These are phyloP conservation scores for Colletotrichum filicis DNA, from an alignment of 2,329 filamentous ascomycete genomes.

Conservation along the genomic window DNA sequence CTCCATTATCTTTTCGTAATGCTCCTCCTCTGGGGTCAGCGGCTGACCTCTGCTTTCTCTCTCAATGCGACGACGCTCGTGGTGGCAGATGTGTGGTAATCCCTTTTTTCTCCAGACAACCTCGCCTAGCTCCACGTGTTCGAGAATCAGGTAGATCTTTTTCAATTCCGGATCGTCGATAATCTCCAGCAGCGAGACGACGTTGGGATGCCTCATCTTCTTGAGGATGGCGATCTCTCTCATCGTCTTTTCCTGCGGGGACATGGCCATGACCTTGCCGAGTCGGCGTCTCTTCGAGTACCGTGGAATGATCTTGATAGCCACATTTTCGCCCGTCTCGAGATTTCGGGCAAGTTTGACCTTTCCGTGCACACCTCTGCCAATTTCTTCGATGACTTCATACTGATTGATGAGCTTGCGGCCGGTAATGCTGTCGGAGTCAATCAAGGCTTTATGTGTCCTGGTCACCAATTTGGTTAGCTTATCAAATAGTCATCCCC, in stretches of 20 bases:
- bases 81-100: conserved; percentile 81
- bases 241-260: conserved; percentile 84
- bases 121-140: conserved; percentile 94
- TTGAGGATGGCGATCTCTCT: conserved; percentile 98
- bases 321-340: conserved; percentile 80
- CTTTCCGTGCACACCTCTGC: conserved; percentile 95
- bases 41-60: conserved; percentile 72
- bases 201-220: conserved; percentile 97
- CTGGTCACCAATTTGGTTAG: conserved; percentile 49
- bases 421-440: conserved; percentile 87
- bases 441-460: conserved; percentile 91
- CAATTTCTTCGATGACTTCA: conserved; percentile 95
- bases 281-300: conserved; percentile 93
- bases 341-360: conserved; percentile 93
- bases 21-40: conserved; percentile 69
- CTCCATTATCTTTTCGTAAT: conserved; percentile 68
- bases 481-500: conserved; percentile 13
- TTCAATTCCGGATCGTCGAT: conserved; percentile 96
- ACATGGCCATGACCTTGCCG: conserved; percentile 78
- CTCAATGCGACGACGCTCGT: conserved; percentile 85
- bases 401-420: conserved; percentile 98
- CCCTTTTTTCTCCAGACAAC: conserved; percentile 94
- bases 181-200: conserved; percentile 94
- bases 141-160: conserved; percentile 98
- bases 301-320: conserved; percentile 98